Base-by-base conservation (phyloP, 2,329 filamentous ascomycete genomes). In the Samsoniella hepiali region DNA sequence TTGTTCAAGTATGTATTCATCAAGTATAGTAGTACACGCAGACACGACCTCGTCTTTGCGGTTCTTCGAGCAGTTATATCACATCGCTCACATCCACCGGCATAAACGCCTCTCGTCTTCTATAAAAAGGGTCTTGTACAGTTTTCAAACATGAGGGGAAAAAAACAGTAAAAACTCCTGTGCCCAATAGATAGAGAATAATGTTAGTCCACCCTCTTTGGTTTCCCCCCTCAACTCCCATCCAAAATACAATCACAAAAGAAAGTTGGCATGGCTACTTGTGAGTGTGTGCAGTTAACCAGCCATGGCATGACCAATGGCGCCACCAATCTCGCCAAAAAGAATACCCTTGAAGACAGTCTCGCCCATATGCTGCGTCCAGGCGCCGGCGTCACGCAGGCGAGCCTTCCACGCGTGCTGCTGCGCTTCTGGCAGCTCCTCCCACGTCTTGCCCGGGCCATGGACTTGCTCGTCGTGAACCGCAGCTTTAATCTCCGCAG, bases 351-450 rank as follows among this genome's bases (percentile, higher is more conserved):
- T 87, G 68, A 96, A 83, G 36, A 95, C 84, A 10, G 81, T 82
- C 78, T 94, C 91, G 3, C 91, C 90, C 80, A 94, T 90, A 44
- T 85, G 82, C 72, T 88, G 87, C n/a, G 85, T 84, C 91, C 91
- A 96, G 67, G 92, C 85, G 0, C 91, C 91, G 0, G 90, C 88
- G 62, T 88, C 81, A 62, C 80, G 79, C 42, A 96, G 80, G 71
- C 82, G 84, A 68, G 83, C 75, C 76, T 87, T 91, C 92, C 92
- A 96, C 22, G 79, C 77, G 58, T 80, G 77, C 72, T 85, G 84
- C 74, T 93, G 85, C 61, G 84, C 76, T 13, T 82, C 78, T 6
- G 80, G 79, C 51, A 96, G 76, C 64, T 93, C 85, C 63, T 92
- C 87, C 91, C 91, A 96, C 62, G 81, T 78, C 74, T 81, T 86